These are phyloP conservation scores for Populus euphratica DNA, from an alignment of 345 rosid genomes.

Conservation along the genomic window DNA sequence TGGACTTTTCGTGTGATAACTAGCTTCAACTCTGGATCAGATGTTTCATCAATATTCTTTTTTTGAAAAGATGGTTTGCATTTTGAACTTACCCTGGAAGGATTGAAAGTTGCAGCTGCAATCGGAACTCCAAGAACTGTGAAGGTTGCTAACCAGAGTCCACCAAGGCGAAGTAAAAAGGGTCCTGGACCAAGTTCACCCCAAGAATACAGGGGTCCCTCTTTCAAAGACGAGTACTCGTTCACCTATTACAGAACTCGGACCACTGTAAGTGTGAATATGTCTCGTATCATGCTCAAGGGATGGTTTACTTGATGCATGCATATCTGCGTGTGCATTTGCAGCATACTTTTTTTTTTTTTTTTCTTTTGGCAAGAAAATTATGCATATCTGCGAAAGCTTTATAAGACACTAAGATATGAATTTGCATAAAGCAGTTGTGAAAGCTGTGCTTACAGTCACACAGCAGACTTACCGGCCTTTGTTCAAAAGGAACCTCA, in stretches of 20 bases:
- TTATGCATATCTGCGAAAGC: not conserved
- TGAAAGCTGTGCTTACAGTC: too few species aligned
- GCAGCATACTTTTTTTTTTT: not conserved
- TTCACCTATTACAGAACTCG: slow-evolving; percentile 53
- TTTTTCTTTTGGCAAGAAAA: not conserved
- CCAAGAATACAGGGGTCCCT: slow-evolving; percentile 81
- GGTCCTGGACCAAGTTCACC: slow-evolving; percentile 66
- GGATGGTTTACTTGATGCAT: not conserved
- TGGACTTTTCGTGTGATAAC: too few species aligned
- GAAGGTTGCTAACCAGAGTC: slow-evolving; percentile 79
- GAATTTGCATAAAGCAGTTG: not conserved
- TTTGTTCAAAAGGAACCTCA: slow-evolving; percentile 84
- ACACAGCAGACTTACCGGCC: slow-evolving; percentile 54
- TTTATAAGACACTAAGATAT: not conserved
- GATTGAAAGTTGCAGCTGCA: slow-evolving; percentile 94
- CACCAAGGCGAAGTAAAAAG: slow-evolving; percentile 77
- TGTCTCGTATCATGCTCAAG: not conserved
- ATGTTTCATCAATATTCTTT: too few species aligned
- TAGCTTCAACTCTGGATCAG: too few species aligned
- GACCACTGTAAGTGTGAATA: slow-evolving; percentile 11
- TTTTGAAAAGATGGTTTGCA: too few species aligned
- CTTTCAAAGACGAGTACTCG: slow-evolving; percentile 82
- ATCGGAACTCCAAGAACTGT: slow-evolving; percentile 81
- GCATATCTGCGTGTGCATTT: not conserved
- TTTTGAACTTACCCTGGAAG: slow-evolving; percentile 57